A percentile compares a stretch with the other conserved stretches of the same genome.
Evolutionary conservation across 2,329 filamentous ascomycete species (phyloP).

Genomic region (Colletotrichum trifolii): DNA sequence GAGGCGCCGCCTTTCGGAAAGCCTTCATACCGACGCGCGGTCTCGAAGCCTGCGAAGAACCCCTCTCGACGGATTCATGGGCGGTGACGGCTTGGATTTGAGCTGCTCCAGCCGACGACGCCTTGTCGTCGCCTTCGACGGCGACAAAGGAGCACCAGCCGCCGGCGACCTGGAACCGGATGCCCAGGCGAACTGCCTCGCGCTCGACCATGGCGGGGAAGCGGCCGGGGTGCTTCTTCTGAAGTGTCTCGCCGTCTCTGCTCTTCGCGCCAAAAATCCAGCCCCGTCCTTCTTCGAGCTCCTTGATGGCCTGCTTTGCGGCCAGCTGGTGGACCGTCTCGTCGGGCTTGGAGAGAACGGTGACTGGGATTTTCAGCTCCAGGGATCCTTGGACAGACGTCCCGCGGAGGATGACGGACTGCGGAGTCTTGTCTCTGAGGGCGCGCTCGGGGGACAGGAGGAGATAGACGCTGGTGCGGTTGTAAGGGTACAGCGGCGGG

Average conservation of each 20-base stretch:
- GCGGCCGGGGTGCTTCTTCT: conserved; percentile 57
- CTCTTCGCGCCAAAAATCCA: conserved; percentile 68
- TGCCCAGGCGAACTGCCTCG: conserved; percentile 74
- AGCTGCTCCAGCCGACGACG: too few species aligned
- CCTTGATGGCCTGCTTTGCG: conserved; percentile 73
- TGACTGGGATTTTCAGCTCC: conserved; percentile 72
- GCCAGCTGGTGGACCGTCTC: conserved; percentile 77
- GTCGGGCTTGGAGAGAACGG: conserved; percentile 54
- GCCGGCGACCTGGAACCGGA: conserved; percentile 73
- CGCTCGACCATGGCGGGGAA: conserved; percentile 71
- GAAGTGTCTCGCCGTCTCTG: conserved; percentile 57
- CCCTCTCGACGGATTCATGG: too few species aligned
- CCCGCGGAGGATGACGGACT: conserved; percentile 68
- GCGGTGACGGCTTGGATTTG: too few species aligned
- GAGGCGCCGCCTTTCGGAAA: neutral
- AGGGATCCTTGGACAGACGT: conserved; percentile 68
- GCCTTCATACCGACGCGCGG: neutral
- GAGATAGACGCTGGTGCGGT: conserved; percentile 72
- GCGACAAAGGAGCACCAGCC: conserved; percentile 82
- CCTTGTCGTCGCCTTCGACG: conserved; percentile 56
- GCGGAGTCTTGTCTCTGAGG: conserved; percentile 55
- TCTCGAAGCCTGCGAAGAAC: too few species aligned
- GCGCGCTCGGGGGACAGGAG: conserved; percentile 65
- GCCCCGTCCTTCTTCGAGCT: conserved; percentile 77
- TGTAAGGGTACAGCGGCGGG: conserved; percentile 74